Evolutionary conservation across 208 protist genomes (phyloP), one percentile per base, ranked within the genome.

Genomic region (Leishmania turanica): DNA sequence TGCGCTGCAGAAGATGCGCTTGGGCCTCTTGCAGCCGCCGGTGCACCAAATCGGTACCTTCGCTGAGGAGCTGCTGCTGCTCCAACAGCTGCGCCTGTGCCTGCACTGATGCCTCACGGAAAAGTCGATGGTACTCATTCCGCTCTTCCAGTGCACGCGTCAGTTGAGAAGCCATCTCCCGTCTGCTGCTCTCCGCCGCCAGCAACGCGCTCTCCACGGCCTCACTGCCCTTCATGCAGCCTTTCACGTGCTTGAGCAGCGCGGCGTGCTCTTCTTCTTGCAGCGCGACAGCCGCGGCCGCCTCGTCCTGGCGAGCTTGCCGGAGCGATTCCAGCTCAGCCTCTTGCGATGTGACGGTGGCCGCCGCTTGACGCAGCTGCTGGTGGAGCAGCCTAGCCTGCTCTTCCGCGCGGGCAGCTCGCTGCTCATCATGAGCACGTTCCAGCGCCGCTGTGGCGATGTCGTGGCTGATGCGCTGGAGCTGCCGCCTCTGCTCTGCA

Each of bases 61-160:
- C 83, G 31, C 80, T 68, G 51, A 88, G 76, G 21, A 93, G 84
- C 70, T 91, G 81, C 71, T 96, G 90, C 72, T 96, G 89, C 65
- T 96, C 92, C 66, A 96, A 68, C 19, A 90, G 60, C 51, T 96
- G 89, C 49, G 84, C 70, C 40, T 88, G 85, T 2, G 72, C 64
- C 49, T 85, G 66, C 58, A 86, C 79, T 11, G 80, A 75, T 31
- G 80, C 56, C 17, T 81, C 82, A 42, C 89, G 84, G 3, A 84
- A 62, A 17, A 79, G 34, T 27, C 51, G 66, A 19, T 88, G 85
- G 9, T 80, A 62, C n/a, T 62, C 62, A 8, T 86, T 79, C 0
- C 79, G 60, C 83, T 90, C 88, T 4, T n/a, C 58, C 77, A 81
- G 75, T 45, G 69, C 80, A 31, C 47, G 66, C 37, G 49, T 15